phyloP scores from a whole-genome alignment of 2,329 filamentous ascomycete species.

The Fusarium setosum region DNA sequence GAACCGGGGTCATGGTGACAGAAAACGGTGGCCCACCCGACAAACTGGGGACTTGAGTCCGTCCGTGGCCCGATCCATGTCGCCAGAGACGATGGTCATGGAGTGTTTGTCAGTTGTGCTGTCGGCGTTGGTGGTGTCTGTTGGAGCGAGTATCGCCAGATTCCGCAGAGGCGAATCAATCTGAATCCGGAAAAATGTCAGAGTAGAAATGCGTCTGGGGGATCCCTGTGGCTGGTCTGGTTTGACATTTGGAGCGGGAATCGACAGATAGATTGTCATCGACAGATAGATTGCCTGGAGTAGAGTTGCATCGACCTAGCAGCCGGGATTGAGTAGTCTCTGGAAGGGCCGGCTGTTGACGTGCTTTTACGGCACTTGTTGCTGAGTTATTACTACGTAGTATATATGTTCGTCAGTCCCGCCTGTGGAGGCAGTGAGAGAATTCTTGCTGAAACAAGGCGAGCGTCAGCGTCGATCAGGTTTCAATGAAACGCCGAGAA shows the following conservation, averaged over 20 bases:
- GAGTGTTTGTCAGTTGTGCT: conserved; percentile 13
- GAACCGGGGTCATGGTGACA: conserved; percentile 17
- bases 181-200: not conserved
- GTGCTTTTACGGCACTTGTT: conserved; percentile 6
- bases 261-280: not conserved
- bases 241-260: not conserved
- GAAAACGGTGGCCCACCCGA: conserved; percentile 18
- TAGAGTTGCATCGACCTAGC: conserved; percentile 10
- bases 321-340: not conserved
- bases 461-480: not conserved
- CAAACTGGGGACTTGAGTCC: conserved; percentile 16
- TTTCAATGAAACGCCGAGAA: conserved; percentile 15
- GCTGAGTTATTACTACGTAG: not conserved
- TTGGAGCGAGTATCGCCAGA: too few relatives aligned
- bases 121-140: too few relatives aligned
- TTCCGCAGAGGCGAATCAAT: not conserved
- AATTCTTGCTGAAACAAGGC: not conserved
- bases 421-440: not conserved
- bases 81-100: conserved; percentile 1
- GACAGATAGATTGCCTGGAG: too few relatives aligned
- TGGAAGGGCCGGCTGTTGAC: conserved; percentile 1
- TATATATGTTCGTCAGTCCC: not conserved
- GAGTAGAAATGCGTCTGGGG: not conserved
- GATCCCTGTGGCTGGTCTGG: not conserved
- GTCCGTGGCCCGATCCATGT: conserved; percentile 33